Evolutionary conservation across 2,329 filamentous ascomycete species (phyloP), one percentile per base, ranked within the genome.

Genomic region (Colletotrichum phormii): DNA sequence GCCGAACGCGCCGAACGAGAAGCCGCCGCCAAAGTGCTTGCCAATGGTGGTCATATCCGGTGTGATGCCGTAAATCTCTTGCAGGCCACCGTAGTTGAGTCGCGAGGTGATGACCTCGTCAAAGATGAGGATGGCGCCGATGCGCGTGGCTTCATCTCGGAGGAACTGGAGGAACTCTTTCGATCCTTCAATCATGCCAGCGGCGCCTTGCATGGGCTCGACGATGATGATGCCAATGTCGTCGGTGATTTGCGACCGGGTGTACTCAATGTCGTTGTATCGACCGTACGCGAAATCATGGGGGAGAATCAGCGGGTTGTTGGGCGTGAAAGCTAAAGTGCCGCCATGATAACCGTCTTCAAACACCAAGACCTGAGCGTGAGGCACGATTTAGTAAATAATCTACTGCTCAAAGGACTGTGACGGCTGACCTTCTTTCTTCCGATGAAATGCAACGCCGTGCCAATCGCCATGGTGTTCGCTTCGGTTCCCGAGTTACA

Each of bases 31-130:
- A 2, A 93, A 81, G 76, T 88, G 93, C 77, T 93, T 94, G 0
- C 92, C 92, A 53, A 93, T 80, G 0, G 90, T 91, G 57, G 87
- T 90, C 64, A 93, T 78, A 77, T 93, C 92, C 0, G 91, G 90
- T 2, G 81, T 82, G 8, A 91, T 78, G 2, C 80, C 83, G 31
- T 83, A 71, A 26, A 81, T 72, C 2, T 79, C 77, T 6, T 86
- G 84, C 3, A 90, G 78, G 0, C 92, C 91, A 7, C 84, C 81
- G 1, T 82, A 82, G 22, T 84, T 80, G 33, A 93, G 80, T 2
- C 92, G 85, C 4, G 89, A 91, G 0, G 91, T 93, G 87, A 93
- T 92, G 6, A 94, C 92, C 80, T 94, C 92, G 78, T 94, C 92
- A 15, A 93, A 82, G 46, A 94, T 90, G 75, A 94, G 86, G 0